Base-by-base conservation (phyloP, 2,329 filamentous ascomycete genomes). In the Alternaria triticimaculans region DNA sequence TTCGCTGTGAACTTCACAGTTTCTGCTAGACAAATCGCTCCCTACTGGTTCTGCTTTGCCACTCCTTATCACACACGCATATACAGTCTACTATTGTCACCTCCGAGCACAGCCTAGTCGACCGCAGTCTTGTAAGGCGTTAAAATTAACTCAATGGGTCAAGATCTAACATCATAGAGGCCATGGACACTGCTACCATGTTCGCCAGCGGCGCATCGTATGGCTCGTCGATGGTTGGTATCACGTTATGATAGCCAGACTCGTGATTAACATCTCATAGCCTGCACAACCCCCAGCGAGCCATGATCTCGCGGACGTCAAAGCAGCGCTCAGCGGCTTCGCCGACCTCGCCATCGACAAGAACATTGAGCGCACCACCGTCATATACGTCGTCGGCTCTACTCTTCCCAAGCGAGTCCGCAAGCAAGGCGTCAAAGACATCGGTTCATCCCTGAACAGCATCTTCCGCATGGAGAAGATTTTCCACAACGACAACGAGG, bases 221-320 rank as follows among this genome's bases (percentile, higher is more conserved):
- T 37, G 15, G 15, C 15, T 37, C 8, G 33, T 37, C 33, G 3
- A 37, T 37, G 33, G 33, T 37, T 37, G 15, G 33, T 37, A 37
- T 37, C 33, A 0, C 0, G 33, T 8, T 4, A 0, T 37, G 15
- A 37, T 5, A 0, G 4, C 33, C 1, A 37, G 33, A 37, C 33
- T 37, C 33, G 15, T 37, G 15, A 37, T 37, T 37, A 37, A 37
- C 33, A 37, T 37, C 33, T 37, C 33, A 37, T 37, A 37, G 33
- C 15, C 33, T 37, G 15, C 33, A 37, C 33, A 37, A 37, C 33
- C 15, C 33, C 15, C 33, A 9, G 33, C 15, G 15, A n/a, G 33
- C 33, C 7, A 37, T 37, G 33, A 37, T 37, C 33, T 37, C 7
- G 3, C 33, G 1, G 15, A 37, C 33, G 0, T 37, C 33, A 37